Percentiles rank a stretch among this genome's conserved stretches.
These are phyloP conservation scores for Colletotrichum sidae DNA, from an alignment of 2,329 filamentous ascomycete genomes.

Conservation along the genomic window DNA sequence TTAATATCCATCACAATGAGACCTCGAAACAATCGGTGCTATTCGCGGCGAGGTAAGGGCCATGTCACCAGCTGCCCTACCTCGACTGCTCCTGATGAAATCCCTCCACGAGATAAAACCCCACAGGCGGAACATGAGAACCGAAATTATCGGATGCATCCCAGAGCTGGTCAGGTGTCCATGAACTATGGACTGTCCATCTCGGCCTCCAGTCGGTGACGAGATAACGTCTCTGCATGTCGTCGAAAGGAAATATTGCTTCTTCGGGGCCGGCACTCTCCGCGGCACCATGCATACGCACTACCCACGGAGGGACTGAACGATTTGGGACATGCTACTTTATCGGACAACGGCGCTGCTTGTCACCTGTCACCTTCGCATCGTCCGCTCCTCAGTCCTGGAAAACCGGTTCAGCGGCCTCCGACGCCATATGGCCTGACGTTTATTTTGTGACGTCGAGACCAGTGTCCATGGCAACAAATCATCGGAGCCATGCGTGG, in stretches of 20 bases:
- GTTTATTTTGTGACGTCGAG: neutral
- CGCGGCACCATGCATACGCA: slow-evolving; percentile 8
- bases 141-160: neutral
- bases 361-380: too few relatives aligned
- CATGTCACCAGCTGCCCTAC: neutral
- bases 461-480: slow-evolving; percentile 20
- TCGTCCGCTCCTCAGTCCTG: neutral
- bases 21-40: slow-evolving; percentile 22
- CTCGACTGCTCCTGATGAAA: slow-evolving; percentile 2
- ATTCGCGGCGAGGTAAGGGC: neutral
- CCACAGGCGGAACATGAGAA: neutral
- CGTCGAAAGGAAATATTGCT: neutral
- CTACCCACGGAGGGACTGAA: neutral
- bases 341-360: too few relatives aligned
- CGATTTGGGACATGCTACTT: neutral
- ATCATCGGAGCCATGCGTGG: slow-evolving; percentile 15
- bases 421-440: slow-evolving; percentile 12
- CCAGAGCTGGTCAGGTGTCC: too few relatives aligned
- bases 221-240: slow-evolving; percentile 31
- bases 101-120: neutral
- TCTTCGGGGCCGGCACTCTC: slow-evolving; percentile 17
- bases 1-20: too few relatives aligned
- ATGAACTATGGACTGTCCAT: neutral
- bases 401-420: slow-evolving; percentile 9
- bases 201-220: slow-evolving; percentile 21